phyloP scores from a whole-genome alignment of 768 basidiomycete genomes.

The Chiua virens region DNA sequence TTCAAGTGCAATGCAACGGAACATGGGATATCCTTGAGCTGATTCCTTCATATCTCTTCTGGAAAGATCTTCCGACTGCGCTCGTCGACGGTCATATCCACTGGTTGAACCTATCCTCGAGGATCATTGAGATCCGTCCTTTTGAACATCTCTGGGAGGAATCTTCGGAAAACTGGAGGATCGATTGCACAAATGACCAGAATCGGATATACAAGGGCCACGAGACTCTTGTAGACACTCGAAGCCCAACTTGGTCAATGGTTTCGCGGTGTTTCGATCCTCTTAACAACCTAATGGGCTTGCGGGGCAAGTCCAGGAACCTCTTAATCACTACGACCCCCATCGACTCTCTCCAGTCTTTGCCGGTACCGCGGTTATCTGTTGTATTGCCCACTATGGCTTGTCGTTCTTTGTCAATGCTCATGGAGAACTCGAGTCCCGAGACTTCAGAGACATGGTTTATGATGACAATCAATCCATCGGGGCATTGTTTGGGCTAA shows the following conservation, averaged over 20 bases:
- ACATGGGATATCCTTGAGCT: not conserved
- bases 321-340: not conserved
- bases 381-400: constrained; percentile 34
- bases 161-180: constrained; percentile 16
- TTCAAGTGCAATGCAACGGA: constrained; percentile 1
- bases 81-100: constrained; percentile 15
- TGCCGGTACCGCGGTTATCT: too few species aligned
- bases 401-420: constrained; percentile 38
- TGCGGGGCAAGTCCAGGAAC: too few species aligned
- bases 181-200: not conserved
- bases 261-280: not conserved
- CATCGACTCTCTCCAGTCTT: too few species aligned
- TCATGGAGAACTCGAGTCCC: constrained; percentile 32
- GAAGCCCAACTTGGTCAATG: constrained; percentile 19
- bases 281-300: too few species aligned
- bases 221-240: constrained; percentile 15
- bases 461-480: constrained; percentile 37
- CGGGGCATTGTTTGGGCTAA: constrained; percentile 43
- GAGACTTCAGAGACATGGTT: constrained; percentile 37
- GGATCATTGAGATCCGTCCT: constrained; percentile 20
- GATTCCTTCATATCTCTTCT: constrained; percentile 11
- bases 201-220: not conserved
- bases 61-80: constrained; percentile 14
- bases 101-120: constrained; percentile 15
- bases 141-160: constrained; percentile 7